phyloP scores from a whole-genome alignment of 2,329 filamentous ascomycete species.

The Dactylellina cionopaga region DNA sequence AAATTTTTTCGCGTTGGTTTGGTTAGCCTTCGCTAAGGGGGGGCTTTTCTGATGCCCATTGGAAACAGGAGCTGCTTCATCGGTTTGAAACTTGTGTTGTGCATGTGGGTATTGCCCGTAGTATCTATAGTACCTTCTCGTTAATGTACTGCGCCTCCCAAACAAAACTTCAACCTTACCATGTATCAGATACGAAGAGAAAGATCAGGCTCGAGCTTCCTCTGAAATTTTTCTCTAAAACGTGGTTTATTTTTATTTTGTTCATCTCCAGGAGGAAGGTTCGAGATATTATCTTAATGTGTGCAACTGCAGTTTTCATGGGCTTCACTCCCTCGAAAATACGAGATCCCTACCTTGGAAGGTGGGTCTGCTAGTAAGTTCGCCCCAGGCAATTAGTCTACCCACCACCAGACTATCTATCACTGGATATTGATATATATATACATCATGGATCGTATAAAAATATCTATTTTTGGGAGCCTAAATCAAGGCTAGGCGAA shows the following conservation, averaged over 20 bases:
- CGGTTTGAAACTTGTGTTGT: conserved; percentile 37
- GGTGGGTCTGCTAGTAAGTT: conserved; percentile 6
- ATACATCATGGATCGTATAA: too few species aligned
- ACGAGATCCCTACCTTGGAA: background rate
- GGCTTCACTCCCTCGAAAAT: background rate
- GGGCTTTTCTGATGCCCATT: conserved; percentile 38
- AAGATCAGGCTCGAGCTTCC: conserved; percentile 43
- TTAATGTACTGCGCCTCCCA: conserved; percentile 41
- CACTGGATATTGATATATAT: too few species aligned
- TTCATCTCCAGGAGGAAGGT: background rate
- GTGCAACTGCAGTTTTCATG: background rate
- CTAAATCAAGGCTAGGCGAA: too few species aligned
- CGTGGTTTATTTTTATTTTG: background rate
- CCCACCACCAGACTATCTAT: too few species aligned
- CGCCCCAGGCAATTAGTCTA: too few species aligned
- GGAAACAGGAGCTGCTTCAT: conserved; percentile 52
- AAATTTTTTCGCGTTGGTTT: too few species aligned
- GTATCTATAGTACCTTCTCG: too few species aligned
- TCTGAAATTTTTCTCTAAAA: too few species aligned
- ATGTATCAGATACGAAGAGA: conserved; percentile 15
- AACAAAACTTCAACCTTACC: background rate
- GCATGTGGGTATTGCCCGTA: too few species aligned
- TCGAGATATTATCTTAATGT: background rate
- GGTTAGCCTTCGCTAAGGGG: too few species aligned
- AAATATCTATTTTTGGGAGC: too few species aligned